These are phyloP conservation scores for Rubroshorea leprosula DNA, from an alignment of 345 rosid species.

Conservation along the genomic window DNA sequence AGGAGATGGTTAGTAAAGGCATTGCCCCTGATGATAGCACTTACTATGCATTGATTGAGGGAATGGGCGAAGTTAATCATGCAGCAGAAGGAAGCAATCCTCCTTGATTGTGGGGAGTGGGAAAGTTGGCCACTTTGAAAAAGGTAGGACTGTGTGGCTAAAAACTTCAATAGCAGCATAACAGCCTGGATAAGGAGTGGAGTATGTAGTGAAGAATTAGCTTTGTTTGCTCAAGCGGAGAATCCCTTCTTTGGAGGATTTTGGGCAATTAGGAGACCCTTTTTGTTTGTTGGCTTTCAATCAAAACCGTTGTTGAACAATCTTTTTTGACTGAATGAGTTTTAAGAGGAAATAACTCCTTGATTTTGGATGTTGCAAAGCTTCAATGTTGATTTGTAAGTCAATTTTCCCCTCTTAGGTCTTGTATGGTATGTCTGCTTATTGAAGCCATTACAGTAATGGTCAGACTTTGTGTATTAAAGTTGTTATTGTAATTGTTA, in stretches of 20 bases:
- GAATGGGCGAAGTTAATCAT: constrained; percentile 27
- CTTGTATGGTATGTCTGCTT: neutral
- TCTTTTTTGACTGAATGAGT: too few species aligned
- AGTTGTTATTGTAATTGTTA: neutral
- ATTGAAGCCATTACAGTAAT: neutral
- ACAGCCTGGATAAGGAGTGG: neutral
- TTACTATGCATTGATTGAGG: constrained; percentile 66
- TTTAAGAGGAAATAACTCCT: too few species aligned
- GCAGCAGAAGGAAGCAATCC: constrained; percentile 9
- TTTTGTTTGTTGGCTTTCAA: neutral
- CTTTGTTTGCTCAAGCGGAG: neutral
- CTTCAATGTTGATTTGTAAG: too few species aligned
- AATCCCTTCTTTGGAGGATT: neutral
- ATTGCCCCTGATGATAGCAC: constrained; percentile 75
- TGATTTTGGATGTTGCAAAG: neutral
- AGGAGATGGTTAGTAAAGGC: constrained; percentile 78
- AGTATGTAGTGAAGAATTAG: neutral
- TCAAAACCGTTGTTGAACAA: too few species aligned
- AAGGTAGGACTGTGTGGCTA: neutral
- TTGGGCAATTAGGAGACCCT: neutral
- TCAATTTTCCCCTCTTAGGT: neutral
- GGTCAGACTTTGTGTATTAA: neutral
- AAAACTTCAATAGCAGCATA: too few species aligned
- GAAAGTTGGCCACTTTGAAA: neutral
- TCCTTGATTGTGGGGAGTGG: neutral